phyloP scores from a whole-genome alignment of 306 rosid species.

The Pterocarpus santalinus region DNA sequence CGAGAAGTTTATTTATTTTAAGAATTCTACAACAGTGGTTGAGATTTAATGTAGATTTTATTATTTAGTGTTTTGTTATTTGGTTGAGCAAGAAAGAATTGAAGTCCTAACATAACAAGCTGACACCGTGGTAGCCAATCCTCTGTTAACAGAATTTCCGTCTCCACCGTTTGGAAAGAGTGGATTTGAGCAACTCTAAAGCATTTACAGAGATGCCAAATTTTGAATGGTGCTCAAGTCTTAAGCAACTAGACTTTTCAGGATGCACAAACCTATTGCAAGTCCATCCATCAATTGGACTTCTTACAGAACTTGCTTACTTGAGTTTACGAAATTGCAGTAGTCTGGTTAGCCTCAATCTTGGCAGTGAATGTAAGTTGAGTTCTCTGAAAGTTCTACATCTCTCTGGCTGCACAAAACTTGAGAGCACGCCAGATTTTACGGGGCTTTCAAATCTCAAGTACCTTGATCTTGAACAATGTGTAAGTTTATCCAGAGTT shows the following conservation, averaged over 20 bases:
- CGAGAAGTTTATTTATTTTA: no score
- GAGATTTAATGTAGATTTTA: no score
- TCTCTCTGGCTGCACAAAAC: not conserved
- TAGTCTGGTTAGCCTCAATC: not conserved
- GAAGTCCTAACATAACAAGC: not conserved
- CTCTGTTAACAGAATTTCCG: not conserved
- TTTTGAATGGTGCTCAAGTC: not conserved
- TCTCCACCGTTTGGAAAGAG: not conserved
- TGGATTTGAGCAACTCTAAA: conserved; percentile 33
- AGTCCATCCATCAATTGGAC: conserved; percentile 27
- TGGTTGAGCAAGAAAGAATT: not conserved
- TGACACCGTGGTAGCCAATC: not conserved
- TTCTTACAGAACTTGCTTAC: conserved; percentile 8
- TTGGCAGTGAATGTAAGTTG: not conserved
- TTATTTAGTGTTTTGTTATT: no score
- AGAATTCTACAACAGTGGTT: no score
- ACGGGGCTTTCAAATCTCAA: not conserved
- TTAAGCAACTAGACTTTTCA: conserved; percentile 23
- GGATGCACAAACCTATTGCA: not conserved
- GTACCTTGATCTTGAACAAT: conserved; percentile 17
- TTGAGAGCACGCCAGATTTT: not conserved
- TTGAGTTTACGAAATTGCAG: conserved; percentile 3
- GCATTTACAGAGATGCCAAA: not conserved
- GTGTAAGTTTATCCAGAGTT: not conserved
- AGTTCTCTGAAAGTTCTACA: not conserved